Conservation (phyloP, 257 asterid species). For the Solanum megistacrolobum region DNA sequence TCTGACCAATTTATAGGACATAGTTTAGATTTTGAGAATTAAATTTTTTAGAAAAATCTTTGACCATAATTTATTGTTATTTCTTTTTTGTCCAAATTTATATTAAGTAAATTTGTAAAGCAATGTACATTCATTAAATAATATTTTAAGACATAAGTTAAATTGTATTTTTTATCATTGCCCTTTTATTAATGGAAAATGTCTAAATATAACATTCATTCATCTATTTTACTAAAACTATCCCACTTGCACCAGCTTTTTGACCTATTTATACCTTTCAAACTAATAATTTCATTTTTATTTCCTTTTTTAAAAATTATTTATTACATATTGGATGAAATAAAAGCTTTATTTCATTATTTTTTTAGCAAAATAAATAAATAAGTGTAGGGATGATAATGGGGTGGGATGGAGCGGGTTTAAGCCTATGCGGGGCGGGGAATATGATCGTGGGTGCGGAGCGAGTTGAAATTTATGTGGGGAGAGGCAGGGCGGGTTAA, state of each 20-base stretch:
- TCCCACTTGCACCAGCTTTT: no score
- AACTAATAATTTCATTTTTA: no score
- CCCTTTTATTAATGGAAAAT: not conserved
- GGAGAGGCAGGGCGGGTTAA: rapidly evolving
- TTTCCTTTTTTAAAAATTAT: no score
- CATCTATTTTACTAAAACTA: no score
- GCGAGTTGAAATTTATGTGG: no score
- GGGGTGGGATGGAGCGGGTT: not conserved
- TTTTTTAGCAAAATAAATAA: not conserved
- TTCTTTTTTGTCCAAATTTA: not conserved
- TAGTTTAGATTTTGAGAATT: no score
- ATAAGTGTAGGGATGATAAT: no score
- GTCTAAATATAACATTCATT: not conserved
- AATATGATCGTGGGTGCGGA: not conserved
- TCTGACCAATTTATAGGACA: not conserved
- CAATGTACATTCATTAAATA: not conserved
- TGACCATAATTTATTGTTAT: not conserved
- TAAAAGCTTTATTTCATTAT: no score
- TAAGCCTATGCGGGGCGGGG: not conserved
- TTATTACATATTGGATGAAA: not conserved
- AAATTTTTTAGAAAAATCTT: not conserved
- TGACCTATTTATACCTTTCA: no score
- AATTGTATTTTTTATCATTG: no score
- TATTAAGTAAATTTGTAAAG: no score
- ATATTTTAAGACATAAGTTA: not conserved